phyloP scores from a whole-genome alignment of 345 rosid genomes.

The Corchorus olitorius region DNA sequence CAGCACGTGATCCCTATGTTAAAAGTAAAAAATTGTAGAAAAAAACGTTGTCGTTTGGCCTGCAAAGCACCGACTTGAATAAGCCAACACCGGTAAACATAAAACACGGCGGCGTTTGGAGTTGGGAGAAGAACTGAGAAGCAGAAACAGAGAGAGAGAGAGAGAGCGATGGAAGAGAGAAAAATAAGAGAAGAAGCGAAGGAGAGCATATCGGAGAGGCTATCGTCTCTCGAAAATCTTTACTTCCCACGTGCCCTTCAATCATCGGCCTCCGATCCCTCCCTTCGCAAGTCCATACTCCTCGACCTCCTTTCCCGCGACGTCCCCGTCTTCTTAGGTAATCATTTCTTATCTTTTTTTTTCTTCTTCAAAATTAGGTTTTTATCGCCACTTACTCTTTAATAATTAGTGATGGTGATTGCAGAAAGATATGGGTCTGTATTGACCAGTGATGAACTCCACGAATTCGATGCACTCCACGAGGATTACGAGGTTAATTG shows the following conservation, averaged over 20 bases:
- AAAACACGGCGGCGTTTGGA: neutral
- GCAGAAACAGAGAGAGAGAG: conserved; percentile 7
- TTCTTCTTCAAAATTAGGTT: neutral
- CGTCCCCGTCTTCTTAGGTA: conserved; percentile 85
- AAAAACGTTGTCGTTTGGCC: too few species aligned
- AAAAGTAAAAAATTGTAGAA: too few species aligned
- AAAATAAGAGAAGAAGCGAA: conserved; percentile 41
- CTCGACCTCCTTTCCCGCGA: conserved; percentile 87
- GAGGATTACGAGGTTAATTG: conserved; percentile 81
- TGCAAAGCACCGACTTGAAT: neutral
- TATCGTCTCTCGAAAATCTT: conserved; percentile 66
- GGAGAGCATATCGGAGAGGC: conserved; percentile 66
- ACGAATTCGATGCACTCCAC: conserved; percentile 60
- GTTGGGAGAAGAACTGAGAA: neutral
- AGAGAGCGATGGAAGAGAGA: conserved; percentile 19
- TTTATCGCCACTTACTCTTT: neutral
- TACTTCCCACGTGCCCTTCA: conserved; percentile 86
- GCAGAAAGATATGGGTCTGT: conserved; percentile 80
- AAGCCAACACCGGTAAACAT: neutral
- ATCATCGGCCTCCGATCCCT: conserved; percentile 47
- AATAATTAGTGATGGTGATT: neutral
- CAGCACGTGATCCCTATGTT: neutral
- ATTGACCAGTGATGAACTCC: conserved; percentile 63
- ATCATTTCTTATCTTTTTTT: too few species aligned
- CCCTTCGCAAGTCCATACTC: conserved; percentile 79